Evolutionary conservation across 2,329 filamentous ascomycete genomes (phyloP), one percentile per base, ranked within the genome.

Genomic region (Zymoseptoria ardabiliae): DNA sequence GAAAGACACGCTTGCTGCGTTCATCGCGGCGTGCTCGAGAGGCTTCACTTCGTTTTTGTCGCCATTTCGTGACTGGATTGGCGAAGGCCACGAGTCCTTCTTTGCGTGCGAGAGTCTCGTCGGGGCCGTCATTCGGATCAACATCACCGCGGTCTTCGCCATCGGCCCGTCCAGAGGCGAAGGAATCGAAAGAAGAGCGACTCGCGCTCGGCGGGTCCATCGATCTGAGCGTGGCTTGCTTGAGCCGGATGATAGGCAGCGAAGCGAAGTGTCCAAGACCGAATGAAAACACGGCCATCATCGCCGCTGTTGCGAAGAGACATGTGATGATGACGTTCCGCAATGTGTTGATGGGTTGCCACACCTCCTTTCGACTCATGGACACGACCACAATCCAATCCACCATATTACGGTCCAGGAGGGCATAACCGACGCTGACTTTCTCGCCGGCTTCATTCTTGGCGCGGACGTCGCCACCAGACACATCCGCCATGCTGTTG

Each of bases 331-430:
- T 82, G 55, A 96, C 90, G 53, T 87, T 86, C 17, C 89, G 85
- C n/a, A 96, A 78, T n/a, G 84, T 86, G 30, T 79, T 75, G 59
- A 96, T 91, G 0, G 91, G 89, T 7, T 80, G 78, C 75, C 88
- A 91, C 0, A 91, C 90, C 73, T 96, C 91, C 22, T 72, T 72
- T 63, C 84, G 84, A 2, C 84, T 79, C 72, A 94, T 87, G 71
- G 96, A 92, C 0, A 96, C 83, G 1, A 96, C 68, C 2, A 97
- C 77, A 7, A 90, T 85, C 92, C 92, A 97, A 68, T 93, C 85
- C 6, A 89, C 89, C 56, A 95, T 75, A 0, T 76, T 70, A 3
- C 82, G 89, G 54, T 83, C 80, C 0, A 89, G 85, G 4, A 88
- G 79, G 7, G 90, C 89, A 68, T 86, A 93, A n/a, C 91, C 92